These are phyloP conservation scores for Pinguiococcus pyrenoidosus DNA, from an alignment of 108 stramenopile species.

Conservation along the genomic window DNA sequence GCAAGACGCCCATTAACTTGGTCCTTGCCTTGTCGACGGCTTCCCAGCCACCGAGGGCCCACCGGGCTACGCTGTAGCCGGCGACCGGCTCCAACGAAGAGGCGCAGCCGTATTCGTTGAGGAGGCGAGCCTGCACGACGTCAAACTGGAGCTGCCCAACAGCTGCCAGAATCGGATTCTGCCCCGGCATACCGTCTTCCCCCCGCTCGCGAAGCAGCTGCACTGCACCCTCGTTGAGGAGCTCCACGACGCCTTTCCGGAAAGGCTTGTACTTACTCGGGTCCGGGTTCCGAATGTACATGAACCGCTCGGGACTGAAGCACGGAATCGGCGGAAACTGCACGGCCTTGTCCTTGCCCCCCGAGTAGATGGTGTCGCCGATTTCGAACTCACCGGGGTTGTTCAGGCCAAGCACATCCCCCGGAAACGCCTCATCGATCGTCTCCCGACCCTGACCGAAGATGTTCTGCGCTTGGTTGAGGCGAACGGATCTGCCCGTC, in stretches of 20 bases:
- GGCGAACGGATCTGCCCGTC: conserved; percentile 62
- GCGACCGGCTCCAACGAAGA: conserved; percentile 55
- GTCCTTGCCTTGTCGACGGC: conserved; percentile 57
- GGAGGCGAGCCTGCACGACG: conserved; percentile 54
- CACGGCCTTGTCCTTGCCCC: conserved; percentile 26
- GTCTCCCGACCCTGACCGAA: conserved; percentile 77
- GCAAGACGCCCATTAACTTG: background rate
- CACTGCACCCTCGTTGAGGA: conserved; percentile 83
- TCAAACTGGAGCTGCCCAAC: conserved; percentile 91
- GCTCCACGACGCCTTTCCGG: conserved; percentile 64
- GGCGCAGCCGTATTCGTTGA: background rate
- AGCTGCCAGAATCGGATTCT: conserved; percentile 77
- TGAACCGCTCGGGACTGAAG: conserved; percentile 82
- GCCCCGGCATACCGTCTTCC: conserved; percentile 78
- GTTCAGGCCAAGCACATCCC: conserved; percentile 90
- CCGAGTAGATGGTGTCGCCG: conserved; percentile 33
- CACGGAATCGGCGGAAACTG: conserved; percentile 82
- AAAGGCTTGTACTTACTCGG: conserved; percentile 79
- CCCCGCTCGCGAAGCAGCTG: conserved; percentile 77
- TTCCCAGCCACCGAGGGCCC: conserved; percentile 83
- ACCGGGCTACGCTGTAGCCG: conserved; percentile 69
- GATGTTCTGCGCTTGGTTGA: conserved; percentile 79
- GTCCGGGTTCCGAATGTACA: conserved; percentile 68
- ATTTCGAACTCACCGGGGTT: conserved; percentile 60
- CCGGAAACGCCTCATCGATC: conserved; percentile 76